Evolutionary conservation across 192 early-diverging fungal genomes (phyloP).

Genomic region (Gigaspora rosea): DNA sequence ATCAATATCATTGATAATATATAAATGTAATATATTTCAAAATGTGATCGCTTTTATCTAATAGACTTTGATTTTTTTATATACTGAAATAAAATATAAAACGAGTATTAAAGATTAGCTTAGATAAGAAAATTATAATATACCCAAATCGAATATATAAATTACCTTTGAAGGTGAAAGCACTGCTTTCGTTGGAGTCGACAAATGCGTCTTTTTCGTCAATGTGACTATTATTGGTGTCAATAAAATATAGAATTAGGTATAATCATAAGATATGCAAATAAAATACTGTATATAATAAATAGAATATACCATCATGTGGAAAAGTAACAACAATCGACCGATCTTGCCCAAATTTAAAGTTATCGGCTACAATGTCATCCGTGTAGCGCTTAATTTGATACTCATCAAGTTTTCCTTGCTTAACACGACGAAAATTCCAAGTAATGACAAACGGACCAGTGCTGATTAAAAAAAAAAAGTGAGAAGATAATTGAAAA

Average conservation of each 20-base stretch:
- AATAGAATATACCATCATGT: slow-evolving; percentile 35
- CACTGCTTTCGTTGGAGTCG: slow-evolving; percentile 14
- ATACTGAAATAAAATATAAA: too few relatives aligned
- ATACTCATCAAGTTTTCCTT: slow-evolving; percentile 78
- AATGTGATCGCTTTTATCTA: too few relatives aligned
- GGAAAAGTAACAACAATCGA: slow-evolving; percentile 81
- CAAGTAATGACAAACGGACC: slow-evolving; percentile 91
- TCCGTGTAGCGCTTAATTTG: slow-evolving; percentile 85
- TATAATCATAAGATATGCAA: not conserved
- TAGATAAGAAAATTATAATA: too few relatives aligned
- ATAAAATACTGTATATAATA: not conserved
- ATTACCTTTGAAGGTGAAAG: slow-evolving; percentile 19
- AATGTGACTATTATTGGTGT: slow-evolving; percentile 1
- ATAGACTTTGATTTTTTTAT: too few relatives aligned
- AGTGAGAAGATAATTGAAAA: not conserved
- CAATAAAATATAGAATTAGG: not conserved
- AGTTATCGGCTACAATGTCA: slow-evolving; percentile 88
- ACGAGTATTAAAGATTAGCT: too few relatives aligned
- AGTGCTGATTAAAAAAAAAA: slow-evolving; percentile 46
- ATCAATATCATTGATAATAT: too few relatives aligned
- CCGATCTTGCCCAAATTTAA: slow-evolving; percentile 78
- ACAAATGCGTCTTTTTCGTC: slow-evolving; percentile 15
- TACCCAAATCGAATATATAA: not conserved
- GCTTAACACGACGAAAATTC: slow-evolving; percentile 84
- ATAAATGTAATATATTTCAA: too few relatives aligned